These are phyloP conservation scores for Anethum foeniculum DNA, from an alignment of 140 eudicot genomes.

Conservation along the genomic window DNA sequence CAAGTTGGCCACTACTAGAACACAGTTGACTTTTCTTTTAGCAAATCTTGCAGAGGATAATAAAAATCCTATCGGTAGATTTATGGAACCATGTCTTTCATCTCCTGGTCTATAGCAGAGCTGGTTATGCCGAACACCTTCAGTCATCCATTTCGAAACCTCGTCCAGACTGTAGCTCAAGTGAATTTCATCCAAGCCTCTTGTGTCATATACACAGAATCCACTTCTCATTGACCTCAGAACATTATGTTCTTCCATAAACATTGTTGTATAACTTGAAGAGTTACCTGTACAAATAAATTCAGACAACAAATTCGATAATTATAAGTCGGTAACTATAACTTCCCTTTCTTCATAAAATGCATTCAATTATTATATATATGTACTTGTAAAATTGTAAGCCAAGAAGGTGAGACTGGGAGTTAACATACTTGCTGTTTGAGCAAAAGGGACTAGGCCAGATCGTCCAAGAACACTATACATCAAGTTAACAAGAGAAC, in stretches of 20 bases:
- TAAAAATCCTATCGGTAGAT: neutral
- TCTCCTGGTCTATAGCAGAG: conserved; percentile 40
- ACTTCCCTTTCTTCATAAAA: neutral
- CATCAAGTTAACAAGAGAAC: conserved; percentile 62
- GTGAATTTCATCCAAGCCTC: conserved; percentile 46
- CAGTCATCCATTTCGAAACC: conserved; percentile 46
- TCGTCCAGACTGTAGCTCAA: conserved; percentile 38
- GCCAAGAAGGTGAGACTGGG: neutral
- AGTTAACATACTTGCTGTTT: conserved; percentile 42
- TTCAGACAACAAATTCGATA: neutral
- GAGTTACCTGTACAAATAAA: conserved; percentile 23
- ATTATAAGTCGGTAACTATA: neutral
- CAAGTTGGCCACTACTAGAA: conserved; percentile 50
- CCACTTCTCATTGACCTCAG: conserved; percentile 63
- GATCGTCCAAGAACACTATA: conserved; percentile 71
- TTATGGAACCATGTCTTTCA: neutral
- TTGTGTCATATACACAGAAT: conserved; percentile 67
- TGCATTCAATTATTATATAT: neutral
- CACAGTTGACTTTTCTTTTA: conserved; percentile 50
- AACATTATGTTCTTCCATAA: conserved; percentile 74
- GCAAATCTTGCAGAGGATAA: conserved; percentile 31
- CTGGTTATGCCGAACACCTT: conserved; percentile 61
- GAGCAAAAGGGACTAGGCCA: conserved; percentile 72
- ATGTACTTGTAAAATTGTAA: neutral
- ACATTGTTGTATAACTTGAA: conserved; percentile 43